Percentiles rank a stretch among this genome's conserved stretches.
These are phyloP conservation scores for Pluteus cervinus DNA, from an alignment of 768 basidiomycete species.

Conservation along the genomic window DNA sequence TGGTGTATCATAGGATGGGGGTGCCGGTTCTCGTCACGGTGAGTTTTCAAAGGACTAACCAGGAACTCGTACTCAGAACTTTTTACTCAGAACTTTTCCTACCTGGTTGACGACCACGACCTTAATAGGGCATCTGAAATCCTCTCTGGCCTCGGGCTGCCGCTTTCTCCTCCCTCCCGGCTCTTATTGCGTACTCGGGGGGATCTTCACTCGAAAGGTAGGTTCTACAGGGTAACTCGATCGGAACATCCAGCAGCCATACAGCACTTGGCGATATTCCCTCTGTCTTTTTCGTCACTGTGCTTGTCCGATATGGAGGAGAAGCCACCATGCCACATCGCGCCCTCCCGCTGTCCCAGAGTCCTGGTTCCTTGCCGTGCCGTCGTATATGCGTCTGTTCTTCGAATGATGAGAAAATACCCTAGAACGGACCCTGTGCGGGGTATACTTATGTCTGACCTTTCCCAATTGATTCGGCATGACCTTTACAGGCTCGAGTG, in stretches of 20 bases:
- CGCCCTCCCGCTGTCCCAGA: slow-evolving; percentile 10
- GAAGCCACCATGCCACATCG: slow-evolving; percentile 10
- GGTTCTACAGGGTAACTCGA: slow-evolving; percentile 16
- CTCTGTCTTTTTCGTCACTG: slow-evolving; percentile 19
- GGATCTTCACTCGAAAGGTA: slow-evolving; percentile 17
- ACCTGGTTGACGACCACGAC: slow-evolving; percentile 17
- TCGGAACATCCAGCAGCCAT: slow-evolving; percentile 9
- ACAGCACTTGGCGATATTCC: slow-evolving; percentile 17
- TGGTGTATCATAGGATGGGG: slow-evolving; percentile 19
- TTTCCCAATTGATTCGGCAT: slow-evolving; percentile 29
- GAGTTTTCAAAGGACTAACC: slow-evolving; percentile 6
- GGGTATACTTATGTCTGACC: slow-evolving; percentile 19
- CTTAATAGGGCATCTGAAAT: slow-evolving; percentile 15
- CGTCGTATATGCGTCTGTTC: slow-evolving; percentile 26
- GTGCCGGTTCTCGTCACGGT: slow-evolving; percentile 19
- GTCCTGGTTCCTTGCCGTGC: slow-evolving; percentile 21
- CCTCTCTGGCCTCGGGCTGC: slow-evolving; percentile 17
- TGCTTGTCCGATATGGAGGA: slow-evolving; percentile 14
- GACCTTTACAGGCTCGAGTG: slow-evolving; percentile 19
- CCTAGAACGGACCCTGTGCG: slow-evolving; percentile 13
- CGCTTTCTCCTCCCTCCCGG: slow-evolving; percentile 13
- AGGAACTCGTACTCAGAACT: background rate
- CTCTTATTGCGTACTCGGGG: slow-evolving; percentile 13
- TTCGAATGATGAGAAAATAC: slow-evolving; percentile 25
- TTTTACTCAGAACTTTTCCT: slow-evolving; percentile 16